Percentiles rank a stretch among this genome's conserved stretches.
Conservation (phyloP, 2,329 filamentous ascomycete species). For the Beauveria rudraprayagi region DNA sequence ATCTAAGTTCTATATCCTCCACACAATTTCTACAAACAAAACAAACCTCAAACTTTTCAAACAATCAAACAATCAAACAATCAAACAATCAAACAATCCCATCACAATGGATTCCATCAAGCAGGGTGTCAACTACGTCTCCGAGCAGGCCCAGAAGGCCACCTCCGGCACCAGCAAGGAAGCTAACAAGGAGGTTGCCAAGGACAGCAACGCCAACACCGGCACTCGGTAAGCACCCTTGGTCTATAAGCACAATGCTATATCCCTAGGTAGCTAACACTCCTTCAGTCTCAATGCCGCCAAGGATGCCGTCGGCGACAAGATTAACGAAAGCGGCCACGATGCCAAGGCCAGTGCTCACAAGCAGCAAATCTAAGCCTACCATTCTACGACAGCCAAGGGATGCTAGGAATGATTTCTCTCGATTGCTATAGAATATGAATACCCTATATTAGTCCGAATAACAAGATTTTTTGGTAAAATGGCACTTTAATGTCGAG, state of each 20-base stretch:
- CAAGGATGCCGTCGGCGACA: conserved; percentile 41
- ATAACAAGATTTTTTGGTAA: neutral
- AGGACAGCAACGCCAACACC: conserved; percentile 46
- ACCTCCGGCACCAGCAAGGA: conserved; percentile 54
- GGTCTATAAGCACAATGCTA: neutral
- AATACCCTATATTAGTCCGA: conserved; percentile 9
- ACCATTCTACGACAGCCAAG: neutral
- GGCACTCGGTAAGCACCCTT: conserved; percentile 40
- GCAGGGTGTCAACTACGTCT: conserved; percentile 60
- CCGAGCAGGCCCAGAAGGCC: conserved; percentile 52
- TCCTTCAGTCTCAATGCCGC: conserved; percentile 35
- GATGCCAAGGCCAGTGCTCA: conserved; percentile 32
- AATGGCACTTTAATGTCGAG: too few relatives aligned
- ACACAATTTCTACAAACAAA: conserved; percentile 10
- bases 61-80: neutral
- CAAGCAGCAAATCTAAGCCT: conserved; percentile 32
- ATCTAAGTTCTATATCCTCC: conserved; percentile 12
- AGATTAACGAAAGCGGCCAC: conserved; percentile 34
- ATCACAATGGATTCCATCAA: conserved; percentile 44
- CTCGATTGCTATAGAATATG: neutral
- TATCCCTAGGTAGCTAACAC: neutral
- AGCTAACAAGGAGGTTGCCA: conserved; percentile 61
- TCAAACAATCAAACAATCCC: neutral
- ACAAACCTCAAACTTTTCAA: conserved; percentile 6
- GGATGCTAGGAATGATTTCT: neutral